Percentiles rank a stretch among this genome's conserved stretches.
Evolutionary conservation across 768 basidiomycete species (phyloP).

Genomic region (Glaciozyma martinii): DNA sequence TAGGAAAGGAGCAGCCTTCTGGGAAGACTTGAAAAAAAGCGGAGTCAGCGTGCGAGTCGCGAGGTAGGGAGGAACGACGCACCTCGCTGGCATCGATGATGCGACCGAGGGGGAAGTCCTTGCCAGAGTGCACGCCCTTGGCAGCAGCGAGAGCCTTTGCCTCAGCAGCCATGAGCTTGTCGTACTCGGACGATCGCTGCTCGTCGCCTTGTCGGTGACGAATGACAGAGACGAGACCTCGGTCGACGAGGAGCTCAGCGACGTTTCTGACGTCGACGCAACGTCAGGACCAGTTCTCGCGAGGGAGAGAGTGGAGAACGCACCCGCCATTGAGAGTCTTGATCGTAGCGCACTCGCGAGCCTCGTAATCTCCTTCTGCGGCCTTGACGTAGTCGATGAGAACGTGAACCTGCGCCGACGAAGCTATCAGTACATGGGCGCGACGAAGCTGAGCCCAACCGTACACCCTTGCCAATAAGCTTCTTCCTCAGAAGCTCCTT

Average conservation of each 20-base stretch:
- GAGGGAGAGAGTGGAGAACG: not conserved
- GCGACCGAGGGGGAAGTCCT: constrained; percentile 67
- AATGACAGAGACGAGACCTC: constrained; percentile 78
- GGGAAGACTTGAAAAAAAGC: not conserved
- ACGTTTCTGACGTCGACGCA: constrained; percentile 56
- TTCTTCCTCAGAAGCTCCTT: constrained; percentile 85
- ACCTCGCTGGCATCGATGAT: constrained; percentile 91
- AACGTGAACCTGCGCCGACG: constrained; percentile 38
- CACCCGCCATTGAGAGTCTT: constrained; percentile 17
- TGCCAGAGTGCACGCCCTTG: constrained; percentile 84
- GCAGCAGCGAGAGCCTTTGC: constrained; percentile 53
- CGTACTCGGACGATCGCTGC: constrained; percentile 84
- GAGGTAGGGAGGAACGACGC: constrained; percentile 18
- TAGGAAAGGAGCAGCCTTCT: constrained; percentile 54
- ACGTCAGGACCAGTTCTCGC: not conserved
- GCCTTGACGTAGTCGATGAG: constrained; percentile 80
- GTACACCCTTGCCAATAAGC: constrained; percentile 80
- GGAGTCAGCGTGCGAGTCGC: not conserved
- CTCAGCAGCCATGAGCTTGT: constrained; percentile 91
- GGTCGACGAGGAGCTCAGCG: constrained; percentile 86
- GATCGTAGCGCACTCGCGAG: constrained; percentile 82
- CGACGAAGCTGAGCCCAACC: constrained; percentile 30
- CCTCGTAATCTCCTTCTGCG: constrained; percentile 84
- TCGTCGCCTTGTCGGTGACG: constrained; percentile 89
- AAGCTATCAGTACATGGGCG: not conserved